Evolutionary conservation across 139 green algal genomes (phyloP), one percentile per base, ranked within the genome.

Genomic region (Diplosphaera chodatii): DNA sequence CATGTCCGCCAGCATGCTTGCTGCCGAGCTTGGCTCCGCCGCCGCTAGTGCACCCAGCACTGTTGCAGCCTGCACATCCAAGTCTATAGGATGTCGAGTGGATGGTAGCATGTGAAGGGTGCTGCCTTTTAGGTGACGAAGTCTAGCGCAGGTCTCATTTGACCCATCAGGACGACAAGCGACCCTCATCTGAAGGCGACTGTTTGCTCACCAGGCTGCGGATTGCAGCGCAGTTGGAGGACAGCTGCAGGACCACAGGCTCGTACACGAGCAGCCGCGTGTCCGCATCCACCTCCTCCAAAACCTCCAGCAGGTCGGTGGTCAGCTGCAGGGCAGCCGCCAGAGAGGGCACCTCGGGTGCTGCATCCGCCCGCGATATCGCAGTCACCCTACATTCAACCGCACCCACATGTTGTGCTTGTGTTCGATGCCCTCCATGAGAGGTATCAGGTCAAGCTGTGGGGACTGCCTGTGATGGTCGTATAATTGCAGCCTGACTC

Each of bases 271-370:
- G 72, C 20, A 72, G 75, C 25, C 71, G 56, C 23, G 68, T 62
- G 37, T 86, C 79, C 4, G 34, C 28, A 0, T 77, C 48, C 32
- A 94, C 76, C 80, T 93, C 92, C 23, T 92, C 91, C 30, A 97
- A 77, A 1, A 84, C 72, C 67, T 91, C 87, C 64, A 97, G 62
- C 74, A 96, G 70, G 34, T 91, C 74, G 0, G 81, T 77, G 41
- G 90, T 71, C 3, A 71, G 78, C 71, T 94, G 86, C 55, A 96
- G 74, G 1, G 80, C 69, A 15, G 85, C 82, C 70, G 89, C 80
- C 4, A 79, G 79, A 27, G 88, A 76, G 4, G 88, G 79, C 2
- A 82, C 75, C 32, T 59, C 32, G 13, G 48, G 3, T 18, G 48
- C 48, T 10, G 16, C 10, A 3, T 23, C 48, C 74, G 55, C 30